These are phyloP conservation scores for Lasiodiplodia gonubiensis DNA, from an alignment of 2,329 filamentous ascomycete species.

Conservation along the genomic window DNA sequence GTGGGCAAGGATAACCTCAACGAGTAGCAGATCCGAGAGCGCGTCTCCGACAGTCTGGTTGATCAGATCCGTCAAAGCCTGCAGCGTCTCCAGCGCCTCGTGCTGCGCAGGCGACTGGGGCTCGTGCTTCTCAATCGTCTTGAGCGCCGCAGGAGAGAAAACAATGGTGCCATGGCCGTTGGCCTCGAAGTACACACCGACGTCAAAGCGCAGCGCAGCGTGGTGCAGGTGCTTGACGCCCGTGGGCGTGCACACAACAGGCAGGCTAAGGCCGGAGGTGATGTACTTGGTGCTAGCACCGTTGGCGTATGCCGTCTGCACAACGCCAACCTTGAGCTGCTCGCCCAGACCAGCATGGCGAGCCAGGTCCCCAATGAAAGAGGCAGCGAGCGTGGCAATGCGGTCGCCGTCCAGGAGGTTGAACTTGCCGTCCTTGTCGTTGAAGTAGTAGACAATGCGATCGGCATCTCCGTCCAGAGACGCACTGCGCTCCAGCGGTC, in stretches of 20 bases:
- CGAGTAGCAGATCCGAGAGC: slow-evolving; percentile 91
- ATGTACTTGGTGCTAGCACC: slow-evolving; percentile 93
- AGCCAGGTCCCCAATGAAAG: slow-evolving; percentile 89
- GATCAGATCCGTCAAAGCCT: slow-evolving; percentile 85
- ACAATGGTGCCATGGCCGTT: slow-evolving; percentile 97
- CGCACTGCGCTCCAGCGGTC: slow-evolving; percentile 78
- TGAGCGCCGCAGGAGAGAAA: slow-evolving; percentile 84
- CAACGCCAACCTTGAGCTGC: slow-evolving; percentile 87
- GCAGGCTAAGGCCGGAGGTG: slow-evolving; percentile 82
- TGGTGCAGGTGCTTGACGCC: slow-evolving; percentile 98
- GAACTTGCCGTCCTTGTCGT: slow-evolving; percentile 81
- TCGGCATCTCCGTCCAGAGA: slow-evolving; percentile 96
- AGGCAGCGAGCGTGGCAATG: slow-evolving; percentile 91
- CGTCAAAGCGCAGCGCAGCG: slow-evolving; percentile 91
- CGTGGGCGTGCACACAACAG: slow-evolving; percentile 90
- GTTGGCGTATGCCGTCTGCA: slow-evolving; percentile 98
- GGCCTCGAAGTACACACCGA: slow-evolving; percentile 98
- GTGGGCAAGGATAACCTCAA: slow-evolving; percentile 94
- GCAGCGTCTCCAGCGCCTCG: slow-evolving; percentile 82
- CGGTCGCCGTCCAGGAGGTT: slow-evolving; percentile 94
- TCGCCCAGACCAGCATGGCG: slow-evolving; percentile 77
- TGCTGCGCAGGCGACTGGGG: slow-evolving; percentile 92
- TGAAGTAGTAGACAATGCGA: slow-evolving; percentile 93
- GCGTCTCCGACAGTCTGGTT: slow-evolving; percentile 98
- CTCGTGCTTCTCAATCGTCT: slow-evolving; percentile 76